Conservation (phyloP, 2,329 filamentous ascomycete species). For the Clonostachys rhizophaga region DNA sequence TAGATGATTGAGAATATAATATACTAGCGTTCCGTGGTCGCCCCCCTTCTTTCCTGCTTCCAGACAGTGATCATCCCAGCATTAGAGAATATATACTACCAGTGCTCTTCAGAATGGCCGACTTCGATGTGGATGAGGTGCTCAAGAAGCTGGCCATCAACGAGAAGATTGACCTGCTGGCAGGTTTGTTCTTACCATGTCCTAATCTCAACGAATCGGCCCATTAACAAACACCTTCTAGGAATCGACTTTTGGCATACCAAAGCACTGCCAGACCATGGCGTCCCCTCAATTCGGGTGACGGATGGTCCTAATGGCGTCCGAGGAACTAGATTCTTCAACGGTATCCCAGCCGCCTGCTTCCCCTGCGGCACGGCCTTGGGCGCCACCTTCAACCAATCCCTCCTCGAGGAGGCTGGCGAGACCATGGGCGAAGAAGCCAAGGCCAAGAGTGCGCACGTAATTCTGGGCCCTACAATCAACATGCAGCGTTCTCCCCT, state of each 20-base stretch:
- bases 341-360: conserved; percentile 55
- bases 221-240: conserved; percentile 9
- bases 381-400: conserved; percentile 52
- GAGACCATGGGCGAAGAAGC: conserved; percentile 47
- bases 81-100: too few relatives aligned
- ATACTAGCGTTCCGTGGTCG: too few relatives aligned
- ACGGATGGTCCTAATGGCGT: conserved; percentile 69
- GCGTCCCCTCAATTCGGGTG: conserved; percentile 59
- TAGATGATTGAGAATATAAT: too few relatives aligned
- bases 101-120: conserved; percentile 29
- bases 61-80: too few relatives aligned
- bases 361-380: conserved; percentile 55
- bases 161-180: conserved; percentile 49
- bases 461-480: conserved; percentile 57
- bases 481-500: conserved; percentile 59
- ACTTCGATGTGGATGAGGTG: conserved; percentile 48
- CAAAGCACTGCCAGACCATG: conserved; percentile 51
- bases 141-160: conserved; percentile 46
- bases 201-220: not conserved
- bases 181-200: conserved; percentile 23
- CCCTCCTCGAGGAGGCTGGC: conserved; percentile 45
- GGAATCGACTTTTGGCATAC: conserved; percentile 70
- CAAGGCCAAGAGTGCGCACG: conserved; percentile 51
- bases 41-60: too few relatives aligned
- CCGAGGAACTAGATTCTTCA: conserved; percentile 64